Evolutionary conservation across 306 rosid genomes (phyloP), one percentile per base, ranked within the genome.

Genomic region (Pyrus communis): DNA sequence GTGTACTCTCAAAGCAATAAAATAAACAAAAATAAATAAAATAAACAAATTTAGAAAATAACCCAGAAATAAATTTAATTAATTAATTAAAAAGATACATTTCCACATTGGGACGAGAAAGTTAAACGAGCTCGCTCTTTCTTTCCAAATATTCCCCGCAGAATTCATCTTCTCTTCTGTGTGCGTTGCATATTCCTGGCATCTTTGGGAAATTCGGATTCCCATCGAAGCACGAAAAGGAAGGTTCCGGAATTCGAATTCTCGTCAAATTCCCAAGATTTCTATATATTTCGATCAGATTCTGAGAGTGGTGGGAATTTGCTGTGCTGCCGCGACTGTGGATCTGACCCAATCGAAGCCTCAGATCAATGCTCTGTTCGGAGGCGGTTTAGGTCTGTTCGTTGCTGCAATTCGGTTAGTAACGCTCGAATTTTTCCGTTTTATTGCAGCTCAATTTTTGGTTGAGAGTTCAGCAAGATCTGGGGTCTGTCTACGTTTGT

Each of bases 1-100:
- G 87, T 80, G 89, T 86, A 75, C 74, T 52, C 65, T 80, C 28
- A 64, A 90, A 88, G 91, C 88, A 58, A 84, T n/a, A 55, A 77
- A 40, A 42, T 17, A 17, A 25, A 51, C 22, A 69, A 7, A 54
- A 45, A 15, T 70, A 49, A n/a, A 43, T 17, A 17, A 25, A 45
- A 67, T 1, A 19, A 51, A 51, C 5, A 4, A 49, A 49, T 51
- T 51, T 4, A 49, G 2, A 15, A 49, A 51, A 15, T 15, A 51
- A 6, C 4, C 9, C 15, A 38, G 7, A 38, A 45, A 19, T 70
- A 58, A n/a, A 43, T 17, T 25, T 21, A 55, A 67, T 1, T 25
- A 49, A 49, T 46, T 46, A 46, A 46, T 49, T 49, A 5, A 51
- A 49, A 51, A 51, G 7, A 51, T 2, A 51, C 21, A 42, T 30